These are phyloP conservation scores for Diversispora eburnea DNA, from an alignment of 192 early-diverging fungal genomes.

Conservation along the genomic window DNA sequence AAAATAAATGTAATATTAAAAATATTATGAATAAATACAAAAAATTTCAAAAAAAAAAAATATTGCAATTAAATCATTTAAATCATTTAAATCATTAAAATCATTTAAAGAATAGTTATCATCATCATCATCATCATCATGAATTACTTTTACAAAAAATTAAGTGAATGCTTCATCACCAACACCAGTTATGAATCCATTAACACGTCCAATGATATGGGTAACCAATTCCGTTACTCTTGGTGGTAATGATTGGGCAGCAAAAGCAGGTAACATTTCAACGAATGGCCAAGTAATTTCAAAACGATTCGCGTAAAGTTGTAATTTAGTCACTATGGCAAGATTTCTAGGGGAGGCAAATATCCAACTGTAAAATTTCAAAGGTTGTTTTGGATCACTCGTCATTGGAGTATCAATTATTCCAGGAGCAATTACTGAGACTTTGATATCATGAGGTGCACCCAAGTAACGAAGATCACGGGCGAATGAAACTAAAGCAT, in stretches of 20 bases:
- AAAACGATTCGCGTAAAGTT: neutral
- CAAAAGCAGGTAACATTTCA: neutral
- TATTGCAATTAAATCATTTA: no score
- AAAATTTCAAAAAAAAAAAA: no score
- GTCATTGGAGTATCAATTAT: slow-evolving; percentile 29
- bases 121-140: no score
- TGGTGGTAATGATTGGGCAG: neutral
- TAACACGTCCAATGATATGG: neutral
- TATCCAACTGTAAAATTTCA: neutral
- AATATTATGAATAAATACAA: no score
- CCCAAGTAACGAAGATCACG: slow-evolving; percentile 34
- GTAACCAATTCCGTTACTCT: neutral
- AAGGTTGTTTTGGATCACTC: neutral
- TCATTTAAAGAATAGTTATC: no score
- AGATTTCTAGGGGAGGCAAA: neutral
- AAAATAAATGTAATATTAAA: no score
- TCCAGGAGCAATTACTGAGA: slow-evolving; percentile 29
- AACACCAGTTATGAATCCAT: no score
- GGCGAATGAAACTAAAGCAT: slow-evolving; percentile 26
- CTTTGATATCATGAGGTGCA: slow-evolving; percentile 11
- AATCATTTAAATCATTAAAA: no score
- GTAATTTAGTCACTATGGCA: slow-evolving; percentile 9
- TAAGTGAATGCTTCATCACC: no score
- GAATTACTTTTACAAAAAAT: no score
- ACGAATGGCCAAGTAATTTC: slow-evolving; percentile 19